A percentile compares a stretch with the other conserved stretches of the same genome.
phyloP scores from a whole-genome alignment of 768 basidiomycete genomes.

The Sporobolomyces pararoseus region DNA sequence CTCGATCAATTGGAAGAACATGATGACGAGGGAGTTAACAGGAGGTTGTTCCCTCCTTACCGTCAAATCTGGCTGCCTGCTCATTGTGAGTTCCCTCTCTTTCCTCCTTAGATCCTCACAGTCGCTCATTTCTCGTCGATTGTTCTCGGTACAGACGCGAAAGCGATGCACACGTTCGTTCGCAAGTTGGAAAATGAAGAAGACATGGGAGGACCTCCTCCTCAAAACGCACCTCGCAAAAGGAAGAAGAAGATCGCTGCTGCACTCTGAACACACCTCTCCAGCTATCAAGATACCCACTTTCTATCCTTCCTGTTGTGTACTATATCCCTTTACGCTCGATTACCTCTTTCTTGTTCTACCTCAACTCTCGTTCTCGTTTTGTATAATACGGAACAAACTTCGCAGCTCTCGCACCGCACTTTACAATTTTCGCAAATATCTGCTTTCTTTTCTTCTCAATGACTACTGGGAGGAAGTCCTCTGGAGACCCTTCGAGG shows the following conservation, averaged over 20 bases:
- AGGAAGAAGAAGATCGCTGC: slow-evolving; percentile 2
- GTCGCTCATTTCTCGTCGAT: background rate
- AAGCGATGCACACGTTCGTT: slow-evolving; percentile 10
- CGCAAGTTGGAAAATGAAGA: slow-evolving; percentile 8
- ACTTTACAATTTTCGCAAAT: too few species aligned
- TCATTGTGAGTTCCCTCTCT: slow-evolving; percentile 10
- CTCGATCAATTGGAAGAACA: slow-evolving; percentile 11
- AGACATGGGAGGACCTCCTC: slow-evolving; percentile 4
- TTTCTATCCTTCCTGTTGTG: background rate
- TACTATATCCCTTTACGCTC: too few species aligned
- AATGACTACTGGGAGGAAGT: too few species aligned
- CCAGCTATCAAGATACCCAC: too few species aligned
- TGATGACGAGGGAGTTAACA: background rate
- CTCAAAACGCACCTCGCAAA: background rate
- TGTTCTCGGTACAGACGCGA: background rate
- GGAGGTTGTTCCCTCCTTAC: slow-evolving; percentile 11
- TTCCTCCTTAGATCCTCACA: background rate
- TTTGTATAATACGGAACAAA: too few species aligned
- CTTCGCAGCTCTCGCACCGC: too few species aligned
- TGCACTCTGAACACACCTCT: background rate
- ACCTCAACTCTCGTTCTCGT: too few species aligned
- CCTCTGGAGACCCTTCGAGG: too few species aligned
- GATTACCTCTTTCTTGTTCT: too few species aligned
- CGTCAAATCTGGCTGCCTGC: slow-evolving; percentile 12
- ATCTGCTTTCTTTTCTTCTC: too few species aligned